phyloP scores from a whole-genome alignment of 805 yeast genomes.

The Starmerella riodocensis region DNA sequence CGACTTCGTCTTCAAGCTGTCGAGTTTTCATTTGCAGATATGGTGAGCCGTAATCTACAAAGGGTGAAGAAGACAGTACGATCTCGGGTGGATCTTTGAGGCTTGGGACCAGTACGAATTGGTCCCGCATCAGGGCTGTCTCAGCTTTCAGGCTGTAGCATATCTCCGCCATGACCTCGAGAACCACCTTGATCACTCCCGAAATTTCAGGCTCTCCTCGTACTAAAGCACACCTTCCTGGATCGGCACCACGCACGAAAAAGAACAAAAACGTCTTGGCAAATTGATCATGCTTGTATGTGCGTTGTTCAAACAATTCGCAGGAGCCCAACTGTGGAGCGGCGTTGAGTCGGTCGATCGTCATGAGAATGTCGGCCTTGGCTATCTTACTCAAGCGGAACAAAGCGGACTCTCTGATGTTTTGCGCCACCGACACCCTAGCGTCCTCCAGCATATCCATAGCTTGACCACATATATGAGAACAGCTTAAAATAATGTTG shows the following conservation, averaged over 20 bases:
- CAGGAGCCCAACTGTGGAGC: conserved; percentile 66
- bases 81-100: conserved; percentile 22
- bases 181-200: conserved; percentile 57
- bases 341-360: conserved; percentile 72
- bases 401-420: conserved; percentile 69
- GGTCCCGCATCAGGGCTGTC: conserved; percentile 57
- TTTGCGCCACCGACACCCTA: conserved; percentile 67
- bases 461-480: conserved; percentile 73
- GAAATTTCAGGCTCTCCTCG: conserved; percentile 59
- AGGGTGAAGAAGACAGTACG: conserved; percentile 70
- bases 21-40: conserved; percentile 43
- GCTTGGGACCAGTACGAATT: conserved; percentile 37
- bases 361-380: conserved; percentile 69
- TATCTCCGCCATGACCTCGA: conserved; percentile 68
- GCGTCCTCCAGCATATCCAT: conserved; percentile 55
- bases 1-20: conserved; percentile 34
- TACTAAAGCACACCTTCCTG: conserved; percentile 78
- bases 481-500: conserved; percentile 62
- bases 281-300: conserved; percentile 41
- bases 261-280: conserved; percentile 63
- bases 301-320: conserved; percentile 53
- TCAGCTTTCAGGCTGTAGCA: conserved; percentile 72
- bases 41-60: conserved; percentile 64
- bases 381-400: conserved; percentile 67
- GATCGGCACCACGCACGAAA: conserved; percentile 55